These are phyloP conservation scores for Obelidium mucronatum DNA, from an alignment of 192 early-diverging fungal genomes.

Conservation along the genomic window DNA sequence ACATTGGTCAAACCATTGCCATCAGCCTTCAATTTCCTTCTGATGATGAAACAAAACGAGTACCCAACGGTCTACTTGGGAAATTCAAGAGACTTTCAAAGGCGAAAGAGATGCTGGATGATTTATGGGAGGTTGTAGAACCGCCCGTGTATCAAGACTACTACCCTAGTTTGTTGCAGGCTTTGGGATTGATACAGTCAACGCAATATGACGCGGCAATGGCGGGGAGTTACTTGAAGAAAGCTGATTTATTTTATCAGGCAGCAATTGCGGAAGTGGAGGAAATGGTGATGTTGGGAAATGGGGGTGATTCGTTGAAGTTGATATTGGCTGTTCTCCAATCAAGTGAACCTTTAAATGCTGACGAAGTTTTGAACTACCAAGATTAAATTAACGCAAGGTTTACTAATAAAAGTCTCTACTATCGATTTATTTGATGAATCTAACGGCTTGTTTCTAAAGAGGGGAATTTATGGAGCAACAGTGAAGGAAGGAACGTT, in stretches of 20 bases:
- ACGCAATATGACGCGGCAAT: background rate
- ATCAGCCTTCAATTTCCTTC: background rate
- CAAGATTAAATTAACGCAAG: no score
- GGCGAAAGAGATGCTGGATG: background rate
- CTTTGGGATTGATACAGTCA: background rate
- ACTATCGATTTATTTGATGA: no score
- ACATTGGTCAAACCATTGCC: background rate
- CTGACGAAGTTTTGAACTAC: no score
- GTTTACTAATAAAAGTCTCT: no score
- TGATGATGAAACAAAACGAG: background rate
- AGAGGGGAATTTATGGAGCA: no score
- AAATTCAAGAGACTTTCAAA: constrained; percentile 3
- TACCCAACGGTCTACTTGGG: background rate
- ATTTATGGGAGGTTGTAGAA: background rate
- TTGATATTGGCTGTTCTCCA: background rate
- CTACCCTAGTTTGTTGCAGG: background rate
- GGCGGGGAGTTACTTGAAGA: background rate
- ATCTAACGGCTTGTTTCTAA: no score
- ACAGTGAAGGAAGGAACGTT: no score
- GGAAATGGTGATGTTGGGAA: background rate
- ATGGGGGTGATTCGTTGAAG: background rate
- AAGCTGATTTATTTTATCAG: background rate
- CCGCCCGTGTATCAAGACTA: constrained; percentile 7
- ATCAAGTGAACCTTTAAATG: no score
- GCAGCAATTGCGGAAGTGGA: background rate